Evolutionary conservation across 805 yeast genomes (phyloP), one percentile per base, ranked within the genome.

Genomic region (Wickerhamomyces rabaulensis): DNA sequence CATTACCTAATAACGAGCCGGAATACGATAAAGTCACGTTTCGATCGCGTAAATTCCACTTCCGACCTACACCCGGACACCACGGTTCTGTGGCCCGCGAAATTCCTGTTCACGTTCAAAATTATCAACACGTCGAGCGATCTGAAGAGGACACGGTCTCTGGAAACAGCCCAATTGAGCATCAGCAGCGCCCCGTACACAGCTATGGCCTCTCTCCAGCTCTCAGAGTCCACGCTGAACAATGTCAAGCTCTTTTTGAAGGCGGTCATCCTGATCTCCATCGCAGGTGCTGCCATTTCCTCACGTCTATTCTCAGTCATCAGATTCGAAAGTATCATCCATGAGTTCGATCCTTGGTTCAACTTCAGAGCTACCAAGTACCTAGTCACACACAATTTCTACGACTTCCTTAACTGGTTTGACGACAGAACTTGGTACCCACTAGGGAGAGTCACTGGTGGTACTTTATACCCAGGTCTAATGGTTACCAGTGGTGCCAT

Each of bases 391-490:
- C 81, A 89, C 61, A 84, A 94, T 7, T 92, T 80, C 66, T 85
- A 90, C 72, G 91, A 90, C 55, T 95, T 94, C 62, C 75, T 95
- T 61, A 94, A 94, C 66, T 94, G 99, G 99, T 94, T 94, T 61
- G 99, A 94, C 65, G 97, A 92, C 65, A 80, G 96, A 63, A 92
- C 99, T 17, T 94, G 99, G 99, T 94, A 94, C 66, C 99, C 99
- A 17, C 75, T 94, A 55, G 99, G 99, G 19, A 80, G 99, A 70
- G 99, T 94, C 61, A 94, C 99, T 12, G 99, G 99, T 57, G 99
- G 99, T 48, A 95, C 99, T 1, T 69, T 94, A 52, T 94, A 95
- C 62, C 99, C 99, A 4, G 99, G 99, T 8, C 73, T 95, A 55
- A 94, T 94, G 99, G 96, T 95, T 22, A 89, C 99, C 4, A 82